These are phyloP conservation scores for Yamadazyma phyllophila DNA, from an alignment of 805 yeast genomes.

Conservation along the genomic window DNA sequence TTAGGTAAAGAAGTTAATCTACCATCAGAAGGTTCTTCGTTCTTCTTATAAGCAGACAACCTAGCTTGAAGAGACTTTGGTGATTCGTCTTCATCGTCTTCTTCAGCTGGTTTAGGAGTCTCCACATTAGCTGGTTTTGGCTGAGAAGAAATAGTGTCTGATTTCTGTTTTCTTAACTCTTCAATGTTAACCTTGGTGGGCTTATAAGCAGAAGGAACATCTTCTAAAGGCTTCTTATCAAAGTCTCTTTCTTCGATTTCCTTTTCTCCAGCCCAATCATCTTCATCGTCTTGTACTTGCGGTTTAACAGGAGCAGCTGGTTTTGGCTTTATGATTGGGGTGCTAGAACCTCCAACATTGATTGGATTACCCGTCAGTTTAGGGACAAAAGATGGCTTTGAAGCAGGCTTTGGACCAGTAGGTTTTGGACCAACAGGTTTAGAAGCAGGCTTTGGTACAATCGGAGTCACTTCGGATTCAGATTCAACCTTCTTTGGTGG, in stretches of 20 bases:
- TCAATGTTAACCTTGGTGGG: slow-evolving; percentile 63
- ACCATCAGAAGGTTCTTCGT: slow-evolving; percentile 37
- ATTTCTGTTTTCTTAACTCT: slow-evolving; percentile 49
- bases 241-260: slow-evolving; percentile 57
- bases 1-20: slow-evolving; percentile 63
- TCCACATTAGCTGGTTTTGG: slow-evolving; percentile 25
- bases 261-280: slow-evolving; percentile 73
- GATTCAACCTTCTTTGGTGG: slow-evolving; percentile 3
- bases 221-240: slow-evolving; percentile 46
- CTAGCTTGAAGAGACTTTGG: slow-evolving; percentile 50
- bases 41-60: slow-evolving; percentile 39
- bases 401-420: slow-evolving; percentile 12
- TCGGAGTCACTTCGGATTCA: slow-evolving; percentile 11
- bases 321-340: slow-evolving; percentile 14
- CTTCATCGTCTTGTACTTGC: slow-evolving; percentile 33
- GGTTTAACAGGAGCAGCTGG: slow-evolving; percentile 13
- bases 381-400: slow-evolving; percentile 29
- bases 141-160: slow-evolving; percentile 44
- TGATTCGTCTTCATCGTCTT: slow-evolving; percentile 43
- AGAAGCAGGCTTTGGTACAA: slow-evolving; percentile 22
- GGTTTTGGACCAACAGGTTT: slow-evolving; percentile 19
- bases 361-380: slow-evolving; percentile 41
- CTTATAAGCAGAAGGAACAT: slow-evolving; percentile 60
- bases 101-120: slow-evolving; percentile 1
- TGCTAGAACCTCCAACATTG: slow-evolving; percentile 19